Conservation (phyloP, 1,139 yeast species). For the Kodamaea ohmeri region DNA sequence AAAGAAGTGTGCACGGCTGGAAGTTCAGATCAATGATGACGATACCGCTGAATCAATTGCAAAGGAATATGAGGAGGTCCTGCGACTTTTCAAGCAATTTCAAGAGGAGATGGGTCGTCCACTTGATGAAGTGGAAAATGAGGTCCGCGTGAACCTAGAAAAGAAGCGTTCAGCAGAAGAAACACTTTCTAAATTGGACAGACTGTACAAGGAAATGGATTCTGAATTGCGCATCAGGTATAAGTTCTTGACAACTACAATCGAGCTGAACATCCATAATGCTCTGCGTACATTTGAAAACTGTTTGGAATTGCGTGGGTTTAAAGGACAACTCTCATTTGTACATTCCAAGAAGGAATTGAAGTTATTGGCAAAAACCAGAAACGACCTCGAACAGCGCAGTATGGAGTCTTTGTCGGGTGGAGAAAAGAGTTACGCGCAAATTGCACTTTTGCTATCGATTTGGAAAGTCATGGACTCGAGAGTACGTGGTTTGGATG, state of each 20-base stretch:
- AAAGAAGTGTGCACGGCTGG: slow-evolving; percentile 30
- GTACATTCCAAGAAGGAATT: slow-evolving; percentile 53
- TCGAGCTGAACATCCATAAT: slow-evolving; percentile 26
- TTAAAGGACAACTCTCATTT: slow-evolving; percentile 67
- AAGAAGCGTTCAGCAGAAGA: slow-evolving; percentile 31
- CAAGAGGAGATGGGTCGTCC: slow-evolving; percentile 36
- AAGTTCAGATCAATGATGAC: slow-evolving; percentile 24
- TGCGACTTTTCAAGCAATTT: slow-evolving; percentile 35
- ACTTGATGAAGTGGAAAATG: slow-evolving; percentile 38
- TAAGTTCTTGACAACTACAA: slow-evolving; percentile 48
- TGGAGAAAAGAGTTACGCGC: slow-evolving; percentile 94
- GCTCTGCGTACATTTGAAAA: slow-evolving; percentile 50
- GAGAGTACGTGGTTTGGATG: slow-evolving; percentile 85
- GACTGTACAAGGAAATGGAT: slow-evolving; percentile 25
- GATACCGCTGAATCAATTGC: slow-evolving; percentile 41
- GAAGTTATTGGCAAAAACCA: slow-evolving; percentile 58
- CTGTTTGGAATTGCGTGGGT: slow-evolving; percentile 66
- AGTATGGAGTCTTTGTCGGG: slow-evolving; percentile 88
- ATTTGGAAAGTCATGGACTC: slow-evolving; percentile 94
- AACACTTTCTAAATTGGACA: slow-evolving; percentile 23
- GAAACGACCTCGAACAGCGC: slow-evolving; percentile 56
- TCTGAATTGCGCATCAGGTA: slow-evolving; percentile 47
- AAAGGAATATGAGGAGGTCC: slow-evolving; percentile 31
- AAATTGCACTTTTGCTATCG: slow-evolving; percentile 80
- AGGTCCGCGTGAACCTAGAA: slow-evolving; percentile 25